phyloP scores from a whole-genome alignment of 2,329 filamentous ascomycete species.

The Xylaria sp. region DNA sequence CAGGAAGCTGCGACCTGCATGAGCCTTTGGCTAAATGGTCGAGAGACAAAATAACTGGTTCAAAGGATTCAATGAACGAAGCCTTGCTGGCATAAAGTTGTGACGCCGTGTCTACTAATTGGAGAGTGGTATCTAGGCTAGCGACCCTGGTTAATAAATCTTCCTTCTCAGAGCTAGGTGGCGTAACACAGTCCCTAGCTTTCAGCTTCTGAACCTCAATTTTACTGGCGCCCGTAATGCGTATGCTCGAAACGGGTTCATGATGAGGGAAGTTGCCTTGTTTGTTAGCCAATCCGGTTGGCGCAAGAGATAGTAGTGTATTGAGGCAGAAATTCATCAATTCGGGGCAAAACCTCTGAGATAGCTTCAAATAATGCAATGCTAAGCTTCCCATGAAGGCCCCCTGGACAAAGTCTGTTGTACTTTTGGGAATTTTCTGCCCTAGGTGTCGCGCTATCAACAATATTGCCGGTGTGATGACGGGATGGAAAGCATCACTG shows the following conservation, averaged over 20 bases:
- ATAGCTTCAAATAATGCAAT: conserved; percentile 83
- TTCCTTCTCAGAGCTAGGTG: conserved; percentile 49
- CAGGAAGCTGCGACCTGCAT: conserved; percentile 63
- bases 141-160: conserved; percentile 59
- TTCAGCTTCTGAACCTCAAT: conserved; percentile 63
- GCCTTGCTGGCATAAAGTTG: conserved; percentile 79
- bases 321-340: conserved; percentile 84
- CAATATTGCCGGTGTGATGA: conserved; percentile 89
- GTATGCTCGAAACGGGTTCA: conserved; percentile 62
- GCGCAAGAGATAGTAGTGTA: conserved; percentile 75
- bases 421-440: conserved; percentile 73
- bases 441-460: conserved; percentile 86
- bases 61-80: conserved; percentile 83
- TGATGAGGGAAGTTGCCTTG: conserved; percentile 72
- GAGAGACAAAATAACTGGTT: conserved; percentile 68
- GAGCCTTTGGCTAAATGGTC: conserved; percentile 68
- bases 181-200: conserved; percentile 66
- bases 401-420: conserved; percentile 77
- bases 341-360: conserved; percentile 91
- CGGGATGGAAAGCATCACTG: conserved; percentile 96
- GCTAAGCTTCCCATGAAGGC: conserved; percentile 82
- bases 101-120: conserved; percentile 74
- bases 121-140: conserved; percentile 70
- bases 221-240: conserved; percentile 59
- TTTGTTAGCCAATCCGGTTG: conserved; percentile 57